Evolutionary conservation across 768 basidiomycete species (phyloP).

Genomic region (Hygrophorus pudorinus): DNA sequence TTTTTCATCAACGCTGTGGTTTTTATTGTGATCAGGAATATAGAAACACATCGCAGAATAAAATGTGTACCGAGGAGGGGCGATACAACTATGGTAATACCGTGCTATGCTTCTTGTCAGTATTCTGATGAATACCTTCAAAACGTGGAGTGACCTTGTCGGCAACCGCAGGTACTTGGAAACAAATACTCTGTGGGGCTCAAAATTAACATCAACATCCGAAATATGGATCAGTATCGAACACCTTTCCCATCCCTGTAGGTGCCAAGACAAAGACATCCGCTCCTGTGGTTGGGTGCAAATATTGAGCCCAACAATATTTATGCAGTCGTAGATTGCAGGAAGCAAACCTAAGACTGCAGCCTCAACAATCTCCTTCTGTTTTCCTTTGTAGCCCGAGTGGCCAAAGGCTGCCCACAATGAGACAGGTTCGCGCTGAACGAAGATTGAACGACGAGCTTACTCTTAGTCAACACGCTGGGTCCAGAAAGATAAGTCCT

Average conservation of each 20-base stretch:
- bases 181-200: conserved; percentile 63
- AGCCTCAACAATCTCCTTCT: conserved; percentile 65
- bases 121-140: not conserved
- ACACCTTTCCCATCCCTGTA: conserved; percentile 84
- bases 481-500: not conserved
- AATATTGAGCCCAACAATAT: not conserved
- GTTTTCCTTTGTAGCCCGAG: conserved; percentile 61
- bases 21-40: not conserved
- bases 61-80: conserved; percentile 54
- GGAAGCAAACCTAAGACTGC: conserved; percentile 44
- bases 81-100: conserved; percentile 67
- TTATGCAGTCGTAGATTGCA: not conserved
- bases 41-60: not conserved
- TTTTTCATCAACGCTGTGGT: conserved; percentile 72
- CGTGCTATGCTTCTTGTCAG: conserved; percentile 30
- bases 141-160: conserved; percentile 32
- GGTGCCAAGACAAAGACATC: conserved; percentile 79
- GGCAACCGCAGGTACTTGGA: conserved; percentile 72
- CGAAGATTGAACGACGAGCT: not conserved
- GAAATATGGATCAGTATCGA: not conserved
- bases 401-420: conserved; percentile 49
- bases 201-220: not conserved
- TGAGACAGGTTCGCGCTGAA: not conserved
- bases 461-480: conserved; percentile 4
- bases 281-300: conserved; percentile 28